Base-by-base conservation (phyloP, 2,329 filamentous ascomycete genomes). In the Aspergillus intermedius region DNA sequence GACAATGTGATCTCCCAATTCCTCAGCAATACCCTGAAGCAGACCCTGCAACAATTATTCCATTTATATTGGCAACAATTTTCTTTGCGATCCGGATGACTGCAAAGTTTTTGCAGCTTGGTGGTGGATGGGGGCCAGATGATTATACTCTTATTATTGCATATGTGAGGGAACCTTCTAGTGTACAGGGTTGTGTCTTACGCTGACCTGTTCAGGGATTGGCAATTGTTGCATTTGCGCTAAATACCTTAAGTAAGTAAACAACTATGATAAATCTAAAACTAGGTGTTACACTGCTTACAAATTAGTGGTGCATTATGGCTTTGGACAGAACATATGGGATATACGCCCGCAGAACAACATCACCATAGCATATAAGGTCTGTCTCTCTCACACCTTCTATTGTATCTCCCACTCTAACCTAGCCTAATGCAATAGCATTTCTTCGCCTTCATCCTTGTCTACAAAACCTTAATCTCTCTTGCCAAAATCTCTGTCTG, bases 401-500 rank as follows among this genome's bases (percentile, higher is more conserved):
- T 8, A 8, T 40, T 21, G 9, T 30, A 21, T 19, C 28, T 17
- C 12, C 13, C 7, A 5, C 30, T 19, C 13, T 35, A 35, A 9
- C 42, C 9, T 34, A 7, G 15, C 28, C 8, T 25, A 44, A n/a
- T 34, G 17, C 19, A 19, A 13, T 17, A 59, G 51, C 43, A 39
- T 42, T 60, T 60, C 44, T 55, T 52, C 32, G 46, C 47, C 5
- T 55, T 56, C 19, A 54, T 53, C 15, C 40, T 60, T 13, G 23
- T 48, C 28, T 60, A 60, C 46, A 60, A 60, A 46, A 37, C 45
- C 5, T 49, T 54, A 15, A 60, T 60, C 28, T 60, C 57, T 4
- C 57, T 60, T 3, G 53, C 53, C 8, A 60, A 60, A 34, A 60
- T 60, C 19, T 60, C 58, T 9, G 57, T 60, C 5, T 56, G 57